Evolutionary conservation across 176 grass and related monocot genomes (phyloP).

Genomic region (Aegilops longissima): DNA sequence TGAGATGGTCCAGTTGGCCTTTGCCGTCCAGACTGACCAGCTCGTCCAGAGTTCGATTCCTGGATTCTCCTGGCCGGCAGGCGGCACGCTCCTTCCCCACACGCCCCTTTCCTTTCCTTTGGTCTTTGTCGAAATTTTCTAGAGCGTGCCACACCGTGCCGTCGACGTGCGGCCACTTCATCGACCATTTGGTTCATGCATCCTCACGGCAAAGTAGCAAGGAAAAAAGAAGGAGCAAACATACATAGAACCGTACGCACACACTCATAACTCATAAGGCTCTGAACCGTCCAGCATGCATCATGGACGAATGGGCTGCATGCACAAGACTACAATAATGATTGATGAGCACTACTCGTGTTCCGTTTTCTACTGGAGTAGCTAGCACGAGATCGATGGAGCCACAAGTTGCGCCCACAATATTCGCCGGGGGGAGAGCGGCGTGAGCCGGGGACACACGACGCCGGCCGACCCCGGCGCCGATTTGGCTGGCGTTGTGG

Average conservation of each 20-base stretch:
- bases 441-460: background rate
- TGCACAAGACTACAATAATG: background rate
- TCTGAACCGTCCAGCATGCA: background rate
- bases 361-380: background rate
- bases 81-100: background rate
- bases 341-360: background rate
- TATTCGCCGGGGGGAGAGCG: background rate
- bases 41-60: background rate
- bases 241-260: background rate
- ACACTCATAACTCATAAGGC: background rate
- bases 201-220: background rate
- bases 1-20: no score
- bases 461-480: background rate
- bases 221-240: background rate
- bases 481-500: constrained; percentile 15
- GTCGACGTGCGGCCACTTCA: background rate
- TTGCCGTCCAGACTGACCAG: no score
- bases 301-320: background rate
- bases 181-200: background rate
- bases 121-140: background rate
- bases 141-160: background rate
- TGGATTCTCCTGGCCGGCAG: no score
- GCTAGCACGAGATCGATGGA: background rate
- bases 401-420: background rate
- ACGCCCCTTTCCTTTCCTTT: no score